Percentiles rank a stretch among this genome's conserved stretches.
Conservation (phyloP, 305 asterid species). For the Fraxinus albicans region DNA sequence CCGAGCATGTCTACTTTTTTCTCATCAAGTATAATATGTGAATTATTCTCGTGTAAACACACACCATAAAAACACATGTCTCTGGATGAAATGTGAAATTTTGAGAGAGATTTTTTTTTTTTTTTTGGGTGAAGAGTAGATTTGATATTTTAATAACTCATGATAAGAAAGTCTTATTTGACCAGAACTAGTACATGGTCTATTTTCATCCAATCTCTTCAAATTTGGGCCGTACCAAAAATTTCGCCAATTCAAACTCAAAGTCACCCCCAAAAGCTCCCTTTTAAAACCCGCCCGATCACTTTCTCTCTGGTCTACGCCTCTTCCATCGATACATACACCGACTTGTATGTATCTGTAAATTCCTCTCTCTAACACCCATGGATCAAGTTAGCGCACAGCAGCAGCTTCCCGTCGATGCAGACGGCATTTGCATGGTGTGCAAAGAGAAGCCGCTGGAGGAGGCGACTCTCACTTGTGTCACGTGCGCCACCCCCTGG, state of each 20-base stretch:
- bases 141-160: not conserved
- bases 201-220: not conserved
- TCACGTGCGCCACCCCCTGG: constrained; percentile 80
- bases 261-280: constrained; percentile 1
- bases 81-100: not conserved
- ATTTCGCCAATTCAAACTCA: constrained; percentile 11
- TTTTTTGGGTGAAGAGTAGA: not conserved
- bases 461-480: constrained; percentile 51
- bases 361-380: not conserved
- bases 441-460: constrained; percentile 54
- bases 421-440: constrained; percentile 68
- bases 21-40: not conserved
- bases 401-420: constrained; percentile 55
- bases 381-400: constrained; percentile 36
- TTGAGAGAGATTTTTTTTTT: not conserved
- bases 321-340: not conserved
- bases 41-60: not conserved
- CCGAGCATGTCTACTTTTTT: not conserved
- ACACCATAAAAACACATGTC: not conserved
- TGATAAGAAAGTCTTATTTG: not conserved
- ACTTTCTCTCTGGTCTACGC: not conserved
- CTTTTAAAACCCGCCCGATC: constrained; percentile 21
- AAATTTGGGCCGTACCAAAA: not conserved
- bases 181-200: not conserved
- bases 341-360: not conserved